phyloP scores from a whole-genome alignment of 177 flowering plant genomes.

The Vitis hybrid region DNA sequence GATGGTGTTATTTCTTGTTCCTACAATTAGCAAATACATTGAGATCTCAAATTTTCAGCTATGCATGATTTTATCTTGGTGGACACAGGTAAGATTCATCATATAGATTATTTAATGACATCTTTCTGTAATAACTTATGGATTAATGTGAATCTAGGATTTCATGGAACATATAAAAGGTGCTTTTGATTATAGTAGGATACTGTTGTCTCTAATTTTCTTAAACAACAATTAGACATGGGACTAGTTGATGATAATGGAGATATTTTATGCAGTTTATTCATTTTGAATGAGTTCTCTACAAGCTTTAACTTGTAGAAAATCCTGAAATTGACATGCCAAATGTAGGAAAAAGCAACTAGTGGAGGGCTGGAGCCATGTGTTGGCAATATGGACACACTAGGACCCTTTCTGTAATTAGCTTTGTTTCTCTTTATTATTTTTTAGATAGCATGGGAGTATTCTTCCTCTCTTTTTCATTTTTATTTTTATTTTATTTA shows the following conservation, averaged over 20 bases:
- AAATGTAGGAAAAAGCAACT: too few species aligned
- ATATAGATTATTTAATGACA: background rate
- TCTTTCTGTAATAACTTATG: background rate
- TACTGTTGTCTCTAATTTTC: slow-evolving; percentile 2
- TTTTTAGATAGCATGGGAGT: too few species aligned
- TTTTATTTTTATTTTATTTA: too few species aligned
- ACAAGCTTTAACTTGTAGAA: background rate
- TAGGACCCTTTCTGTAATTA: too few species aligned
- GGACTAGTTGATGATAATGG: background rate
- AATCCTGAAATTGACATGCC: background rate
- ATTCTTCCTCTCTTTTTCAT: too few species aligned
- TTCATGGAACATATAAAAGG: too few species aligned
- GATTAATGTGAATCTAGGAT: background rate
- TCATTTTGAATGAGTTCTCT: background rate
- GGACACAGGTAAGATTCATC: slow-evolving; percentile 70
- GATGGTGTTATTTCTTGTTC: slow-evolving; percentile 85
- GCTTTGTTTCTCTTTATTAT: too few species aligned
- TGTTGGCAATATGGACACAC: too few species aligned
- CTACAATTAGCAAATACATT: slow-evolving; percentile 67
- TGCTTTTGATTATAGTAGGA: background rate
- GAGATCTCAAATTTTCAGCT: slow-evolving; percentile 70
- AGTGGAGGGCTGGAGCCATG: too few species aligned
- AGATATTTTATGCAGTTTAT: background rate
- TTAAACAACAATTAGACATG: background rate
- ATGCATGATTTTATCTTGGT: slow-evolving; percentile 61